Conservation (phyloP, 2,329 filamentous ascomycete genomes). For the Fusarium globosum region DNA sequence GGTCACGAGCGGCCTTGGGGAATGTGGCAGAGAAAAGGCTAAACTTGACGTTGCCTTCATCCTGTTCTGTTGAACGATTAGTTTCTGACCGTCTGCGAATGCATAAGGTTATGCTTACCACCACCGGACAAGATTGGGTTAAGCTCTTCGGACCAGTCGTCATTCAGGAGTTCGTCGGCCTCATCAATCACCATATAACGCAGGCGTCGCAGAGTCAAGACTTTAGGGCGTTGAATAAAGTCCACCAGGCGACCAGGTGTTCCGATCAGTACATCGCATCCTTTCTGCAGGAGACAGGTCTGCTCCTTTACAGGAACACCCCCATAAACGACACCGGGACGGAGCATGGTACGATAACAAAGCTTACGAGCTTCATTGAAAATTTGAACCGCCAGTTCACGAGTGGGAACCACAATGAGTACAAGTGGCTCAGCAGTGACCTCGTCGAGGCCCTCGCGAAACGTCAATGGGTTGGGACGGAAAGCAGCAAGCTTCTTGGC, state of each 20-base stretch:
- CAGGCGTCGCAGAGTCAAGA: conserved; percentile 79
- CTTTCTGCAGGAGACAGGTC: conserved; percentile 77
- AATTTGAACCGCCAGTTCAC: conserved; percentile 92
- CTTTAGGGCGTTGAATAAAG: conserved; percentile 77
- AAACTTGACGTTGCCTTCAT: conserved; percentile 75
- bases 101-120: conserved; percentile 65
- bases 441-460: conserved; percentile 58
- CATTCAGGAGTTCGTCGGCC: conserved; percentile 88
- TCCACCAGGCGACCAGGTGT: conserved; percentile 89
- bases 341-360: conserved; percentile 94
- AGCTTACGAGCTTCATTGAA: conserved; percentile 94
- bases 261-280: conserved; percentile 89
- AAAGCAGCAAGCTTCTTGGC: conserved; percentile 85
- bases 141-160: conserved; percentile 83
- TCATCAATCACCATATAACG: conserved; percentile 90
- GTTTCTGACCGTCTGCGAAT: conserved; percentile 18
- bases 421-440: conserved; percentile 88
- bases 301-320: conserved; percentile 80
- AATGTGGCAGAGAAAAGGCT: conserved; percentile 97
- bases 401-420: conserved; percentile 84
- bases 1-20: conserved; percentile 78
- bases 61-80: conserved; percentile 68
- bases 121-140: conserved; percentile 81
- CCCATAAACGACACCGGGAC: conserved; percentile 90
- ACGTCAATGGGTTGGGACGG: conserved; percentile 73